Percentiles rank a stretch among this genome's conserved stretches.
phyloP scores from a whole-genome alignment of 1,284 basidiomycete species.

The Exobasidium rhododendri region DNA sequence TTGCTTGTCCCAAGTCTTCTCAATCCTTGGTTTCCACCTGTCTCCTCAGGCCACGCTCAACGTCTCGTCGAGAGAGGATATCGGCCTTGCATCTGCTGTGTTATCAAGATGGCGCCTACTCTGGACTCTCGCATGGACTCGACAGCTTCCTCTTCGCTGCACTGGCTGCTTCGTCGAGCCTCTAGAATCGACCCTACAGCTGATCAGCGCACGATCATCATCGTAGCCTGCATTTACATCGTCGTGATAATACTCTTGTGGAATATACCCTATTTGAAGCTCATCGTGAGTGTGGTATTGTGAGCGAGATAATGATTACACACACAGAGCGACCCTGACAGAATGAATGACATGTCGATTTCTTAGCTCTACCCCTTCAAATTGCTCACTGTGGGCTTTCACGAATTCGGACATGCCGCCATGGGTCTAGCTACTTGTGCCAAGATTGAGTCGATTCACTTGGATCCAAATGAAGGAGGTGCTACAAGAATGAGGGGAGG shows the following conservation, averaged over 20 bases:
- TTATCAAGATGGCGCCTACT: background rate
- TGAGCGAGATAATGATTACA: no score
- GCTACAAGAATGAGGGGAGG: slow-evolving; percentile 90
- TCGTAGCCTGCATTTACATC: slow-evolving; percentile 49
- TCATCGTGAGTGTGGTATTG: slow-evolving; percentile 14
- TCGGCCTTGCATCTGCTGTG: no score
- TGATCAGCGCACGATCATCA: slow-evolving; percentile 49
- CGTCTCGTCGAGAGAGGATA: no score
- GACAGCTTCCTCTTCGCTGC: background rate
- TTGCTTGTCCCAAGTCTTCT: no score
- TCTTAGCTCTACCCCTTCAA: slow-evolving; percentile 52
- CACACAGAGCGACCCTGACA: no score
- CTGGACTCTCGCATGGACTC: background rate
- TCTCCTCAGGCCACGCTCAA: no score
- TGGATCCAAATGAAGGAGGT: slow-evolving; percentile 74
- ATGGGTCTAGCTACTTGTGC: slow-evolving; percentile 77
- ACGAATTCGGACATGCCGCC: slow-evolving; percentile 49
- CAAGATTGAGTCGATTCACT: slow-evolving; percentile 66
- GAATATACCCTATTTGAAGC: slow-evolving; percentile 48
- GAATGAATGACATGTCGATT: background rate
- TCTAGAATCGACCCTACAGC: slow-evolving; percentile 36
- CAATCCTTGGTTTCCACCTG: no score
- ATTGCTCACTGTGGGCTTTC: slow-evolving; percentile 46
- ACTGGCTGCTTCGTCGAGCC: background rate
- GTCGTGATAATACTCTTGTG: slow-evolving; percentile 44